Evolutionary conservation across 345 rosid genomes (phyloP).

Genomic region (Linum usitatissimum): DNA sequence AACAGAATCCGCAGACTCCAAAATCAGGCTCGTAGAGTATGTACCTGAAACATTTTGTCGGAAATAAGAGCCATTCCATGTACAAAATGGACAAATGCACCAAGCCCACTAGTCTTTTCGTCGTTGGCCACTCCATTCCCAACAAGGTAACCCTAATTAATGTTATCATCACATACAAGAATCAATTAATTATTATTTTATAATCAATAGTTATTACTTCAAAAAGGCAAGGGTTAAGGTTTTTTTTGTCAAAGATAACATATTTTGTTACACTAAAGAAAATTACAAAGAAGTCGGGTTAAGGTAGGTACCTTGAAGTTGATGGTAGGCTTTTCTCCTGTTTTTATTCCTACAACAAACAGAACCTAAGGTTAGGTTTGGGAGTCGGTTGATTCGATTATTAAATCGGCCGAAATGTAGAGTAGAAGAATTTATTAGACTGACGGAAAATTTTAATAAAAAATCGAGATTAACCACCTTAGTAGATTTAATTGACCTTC

Average conservation of each 20-base stretch:
- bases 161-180: not conserved
- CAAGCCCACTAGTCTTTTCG: slow-evolving; percentile 11
- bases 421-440: no score
- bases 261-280: no score
- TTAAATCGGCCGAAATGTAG: no score
- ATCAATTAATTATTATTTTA: not conserved
- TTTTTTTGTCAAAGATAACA: no score
- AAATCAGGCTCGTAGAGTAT: no score
- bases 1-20: no score
- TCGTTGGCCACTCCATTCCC: slow-evolving; percentile 30
- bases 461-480: not conserved
- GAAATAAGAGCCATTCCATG: slow-evolving; percentile 42
- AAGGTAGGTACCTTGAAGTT: slow-evolving; percentile 31
- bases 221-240: no score
- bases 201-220: no score
- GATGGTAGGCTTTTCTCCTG: slow-evolving; percentile 20
- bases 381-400: no score
- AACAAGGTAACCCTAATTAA: slow-evolving; percentile 30
- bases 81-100: slow-evolving; percentile 24
- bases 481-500: no score
- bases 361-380: not conserved
- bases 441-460: no score
- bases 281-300: no score
- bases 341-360: slow-evolving; percentile 21
- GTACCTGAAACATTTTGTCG: slow-evolving; percentile 23